These are phyloP conservation scores for Blastobotrys buckinghamii DNA, from an alignment of 1,139 yeast genomes.

Conservation along the genomic window DNA sequence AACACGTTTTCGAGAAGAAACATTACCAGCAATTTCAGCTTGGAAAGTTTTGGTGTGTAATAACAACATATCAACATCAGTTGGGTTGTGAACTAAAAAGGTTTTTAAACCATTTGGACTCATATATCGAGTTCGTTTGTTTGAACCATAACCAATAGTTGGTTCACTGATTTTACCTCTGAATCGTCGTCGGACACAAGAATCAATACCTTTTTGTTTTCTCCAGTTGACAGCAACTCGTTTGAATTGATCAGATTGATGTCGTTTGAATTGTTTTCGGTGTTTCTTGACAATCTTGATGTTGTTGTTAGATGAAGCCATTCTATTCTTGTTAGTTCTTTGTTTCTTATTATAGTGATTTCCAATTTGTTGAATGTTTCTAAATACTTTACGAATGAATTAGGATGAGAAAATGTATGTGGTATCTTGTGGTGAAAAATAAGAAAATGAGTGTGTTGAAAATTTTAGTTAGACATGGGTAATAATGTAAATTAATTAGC, in stretches of 20 bases:
- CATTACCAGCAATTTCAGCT: conserved; percentile 99
- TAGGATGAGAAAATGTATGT: no score
- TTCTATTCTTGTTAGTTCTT: conserved; percentile 25
- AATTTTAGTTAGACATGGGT: no score
- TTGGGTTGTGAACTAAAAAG: conserved; percentile 85
- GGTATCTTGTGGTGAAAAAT: no score
- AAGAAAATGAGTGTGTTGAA: no score
- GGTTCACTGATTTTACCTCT: conserved; percentile 99
- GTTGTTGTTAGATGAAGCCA: conserved; percentile 98
- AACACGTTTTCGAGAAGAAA: conserved; percentile 97
- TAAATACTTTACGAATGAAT: no score
- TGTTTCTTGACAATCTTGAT: conserved; percentile 99
- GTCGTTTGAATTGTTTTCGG: conserved; percentile 95
- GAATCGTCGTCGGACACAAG: conserved; percentile 99
- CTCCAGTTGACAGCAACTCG: conserved; percentile 98
- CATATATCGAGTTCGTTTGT: conserved; percentile 97
- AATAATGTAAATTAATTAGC: no score
- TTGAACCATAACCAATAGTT: conserved; percentile 99
- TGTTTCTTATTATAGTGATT: no score
- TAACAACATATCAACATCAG: conserved; percentile 92
- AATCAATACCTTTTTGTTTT: conserved; percentile 99
- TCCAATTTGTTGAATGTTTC: no score
- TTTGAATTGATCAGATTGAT: conserved; percentile 99
- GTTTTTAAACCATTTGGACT: conserved; percentile 98
- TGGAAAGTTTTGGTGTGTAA: conserved; percentile 98